These are phyloP conservation scores for Caryopteris hybrid DNA, from an alignment of 305 asterid genomes.

Conservation along the genomic window DNA sequence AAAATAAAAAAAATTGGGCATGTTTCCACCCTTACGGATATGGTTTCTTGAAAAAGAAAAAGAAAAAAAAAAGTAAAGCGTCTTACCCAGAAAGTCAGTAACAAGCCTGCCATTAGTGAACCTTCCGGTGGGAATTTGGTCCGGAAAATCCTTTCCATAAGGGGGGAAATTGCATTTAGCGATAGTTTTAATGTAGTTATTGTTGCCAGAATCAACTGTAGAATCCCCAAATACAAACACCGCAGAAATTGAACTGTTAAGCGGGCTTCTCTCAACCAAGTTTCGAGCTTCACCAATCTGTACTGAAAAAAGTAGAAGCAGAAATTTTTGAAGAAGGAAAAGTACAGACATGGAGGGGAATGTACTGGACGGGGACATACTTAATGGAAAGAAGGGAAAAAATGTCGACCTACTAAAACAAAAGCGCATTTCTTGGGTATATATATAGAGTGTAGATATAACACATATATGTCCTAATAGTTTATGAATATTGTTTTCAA, in stretches of 20 bases:
- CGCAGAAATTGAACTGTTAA: conserved; percentile 32
- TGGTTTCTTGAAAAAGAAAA: no score
- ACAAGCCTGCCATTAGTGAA: conserved; percentile 62
- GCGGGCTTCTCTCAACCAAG: conserved; percentile 13
- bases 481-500: no score
- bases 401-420: no score
- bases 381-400: neutral
- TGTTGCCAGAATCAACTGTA: conserved; percentile 76
- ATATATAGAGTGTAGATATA: neutral
- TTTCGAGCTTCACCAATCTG: conserved; percentile 8
- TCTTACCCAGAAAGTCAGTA: conserved; percentile 56
- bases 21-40: no score
- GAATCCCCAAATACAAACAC: conserved; percentile 63
- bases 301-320: neutral
- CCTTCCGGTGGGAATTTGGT: conserved; percentile 58
- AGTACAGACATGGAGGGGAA: neutral
- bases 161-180: conserved; percentile 51
- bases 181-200: conserved; percentile 37
- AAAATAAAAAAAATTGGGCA: no score
- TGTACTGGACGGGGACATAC: conserved; percentile 17
- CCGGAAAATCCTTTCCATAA: conserved; percentile 52
- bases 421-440: neutral
- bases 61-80: no score
- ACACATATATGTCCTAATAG: no score
- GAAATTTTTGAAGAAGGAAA: neutral